These are phyloP conservation scores for Cucurbita moschata DNA, from an alignment of 306 rosid species.

Conservation along the genomic window DNA sequence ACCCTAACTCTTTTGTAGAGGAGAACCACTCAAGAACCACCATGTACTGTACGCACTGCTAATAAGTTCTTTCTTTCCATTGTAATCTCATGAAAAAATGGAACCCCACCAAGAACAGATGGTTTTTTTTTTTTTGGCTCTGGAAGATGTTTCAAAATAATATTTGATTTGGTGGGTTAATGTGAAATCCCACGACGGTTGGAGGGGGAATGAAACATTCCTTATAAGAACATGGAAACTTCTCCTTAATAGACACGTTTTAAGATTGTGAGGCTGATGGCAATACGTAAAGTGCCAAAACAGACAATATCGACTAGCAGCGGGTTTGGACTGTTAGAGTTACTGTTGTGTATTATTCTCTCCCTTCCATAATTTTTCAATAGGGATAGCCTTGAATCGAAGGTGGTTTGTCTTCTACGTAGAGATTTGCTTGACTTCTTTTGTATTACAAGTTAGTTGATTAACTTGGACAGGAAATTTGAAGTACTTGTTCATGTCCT, in stretches of 20 bases:
- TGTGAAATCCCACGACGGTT: neutral
- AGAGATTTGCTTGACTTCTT: neutral
- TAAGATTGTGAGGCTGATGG: too few species aligned
- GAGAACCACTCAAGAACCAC: neutral
- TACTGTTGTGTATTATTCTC: too few species aligned
- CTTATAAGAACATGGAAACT: too few species aligned
- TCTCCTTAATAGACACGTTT: too few species aligned
- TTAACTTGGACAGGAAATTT: neutral
- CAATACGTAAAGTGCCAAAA: too few species aligned
- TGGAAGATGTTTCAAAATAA: neutral
- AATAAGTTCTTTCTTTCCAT: neutral
- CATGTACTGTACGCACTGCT: neutral
- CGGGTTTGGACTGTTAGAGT: too few species aligned
- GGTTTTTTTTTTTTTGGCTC: neutral
- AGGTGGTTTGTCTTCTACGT: neutral
- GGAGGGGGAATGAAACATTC: too few species aligned
- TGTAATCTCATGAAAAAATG: neutral
- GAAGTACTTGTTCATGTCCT: neutral
- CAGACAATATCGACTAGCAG: too few species aligned
- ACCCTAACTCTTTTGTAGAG: neutral
- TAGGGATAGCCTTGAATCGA: neutral
- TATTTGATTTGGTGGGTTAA: neutral
- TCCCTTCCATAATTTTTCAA: neutral
- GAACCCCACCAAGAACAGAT: neutral
- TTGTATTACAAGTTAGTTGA: neutral